phyloP scores from a whole-genome alignment of 768 basidiomycete genomes.

The Lactarius pseudohatsudake region DNA sequence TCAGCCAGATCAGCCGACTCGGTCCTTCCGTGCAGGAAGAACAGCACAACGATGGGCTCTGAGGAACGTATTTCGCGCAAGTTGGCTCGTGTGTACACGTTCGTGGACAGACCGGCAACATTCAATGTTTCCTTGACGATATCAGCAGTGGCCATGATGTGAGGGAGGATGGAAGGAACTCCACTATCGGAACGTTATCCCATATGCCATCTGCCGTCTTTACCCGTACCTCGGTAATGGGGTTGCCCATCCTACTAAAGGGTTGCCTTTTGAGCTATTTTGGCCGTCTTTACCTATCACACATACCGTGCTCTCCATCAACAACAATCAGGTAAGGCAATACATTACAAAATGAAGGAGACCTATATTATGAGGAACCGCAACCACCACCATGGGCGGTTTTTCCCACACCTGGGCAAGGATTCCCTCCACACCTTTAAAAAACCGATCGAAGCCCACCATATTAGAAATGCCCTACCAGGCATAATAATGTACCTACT shows the following conservation, averaged over 20 bases:
- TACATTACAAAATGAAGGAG: background rate
- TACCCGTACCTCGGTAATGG: background rate
- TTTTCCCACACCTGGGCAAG: too few relatives aligned
- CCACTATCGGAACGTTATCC: background rate
- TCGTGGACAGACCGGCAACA: conserved; percentile 35
- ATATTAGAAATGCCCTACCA: too few relatives aligned
- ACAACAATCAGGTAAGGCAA: background rate
- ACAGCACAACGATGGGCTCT: conserved; percentile 38
- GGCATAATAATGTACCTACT: too few relatives aligned
- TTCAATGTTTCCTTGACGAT: conserved; percentile 32
- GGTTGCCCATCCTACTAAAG: too few relatives aligned
- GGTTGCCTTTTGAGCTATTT: background rate
- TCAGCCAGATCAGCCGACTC: conserved; percentile 37
- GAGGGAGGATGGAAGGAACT: background rate
- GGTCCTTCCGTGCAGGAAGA: conserved; percentile 51
- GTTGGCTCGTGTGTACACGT: conserved; percentile 32
- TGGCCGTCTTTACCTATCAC: background rate
- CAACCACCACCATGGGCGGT: too few relatives aligned
- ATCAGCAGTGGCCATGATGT: background rate
- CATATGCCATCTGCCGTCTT: background rate
- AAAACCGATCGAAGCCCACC: too few relatives aligned
- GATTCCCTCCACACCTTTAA: too few relatives aligned
- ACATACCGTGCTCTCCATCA: background rate
- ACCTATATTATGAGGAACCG: conserved; percentile 24
- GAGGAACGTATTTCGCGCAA: conserved; percentile 11